phyloP scores from a whole-genome alignment of 768 basidiomycete species.

The Amanita thiersii region DNA sequence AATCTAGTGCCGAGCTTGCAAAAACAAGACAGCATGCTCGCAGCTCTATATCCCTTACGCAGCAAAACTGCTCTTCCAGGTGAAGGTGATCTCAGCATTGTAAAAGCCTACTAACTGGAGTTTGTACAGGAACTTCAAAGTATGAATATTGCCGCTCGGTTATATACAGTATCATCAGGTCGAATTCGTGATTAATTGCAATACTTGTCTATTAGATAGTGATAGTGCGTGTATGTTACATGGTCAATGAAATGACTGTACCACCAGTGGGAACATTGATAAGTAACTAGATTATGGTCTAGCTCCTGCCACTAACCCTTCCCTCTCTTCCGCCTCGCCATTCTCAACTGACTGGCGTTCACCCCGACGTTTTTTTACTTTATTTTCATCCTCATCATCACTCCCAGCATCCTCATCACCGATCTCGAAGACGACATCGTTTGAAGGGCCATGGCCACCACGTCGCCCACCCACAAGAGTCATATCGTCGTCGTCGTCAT shows the following conservation, averaged over 20 bases:
- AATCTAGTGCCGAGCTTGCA: slow-evolving; percentile 80
- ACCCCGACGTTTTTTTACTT: slow-evolving; percentile 11
- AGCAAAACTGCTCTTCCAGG: slow-evolving; percentile 94
- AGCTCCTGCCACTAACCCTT: slow-evolving; percentile 48
- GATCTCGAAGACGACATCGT: slow-evolving; percentile 82
- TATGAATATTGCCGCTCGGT: slow-evolving; percentile 88
- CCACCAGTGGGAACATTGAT: background rate
- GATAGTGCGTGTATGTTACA: slow-evolving; percentile 7
- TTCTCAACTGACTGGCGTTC: slow-evolving; percentile 40
- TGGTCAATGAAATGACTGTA: background rate
- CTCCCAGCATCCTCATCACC: slow-evolving; percentile 73
- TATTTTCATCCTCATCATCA: slow-evolving; percentile 8
- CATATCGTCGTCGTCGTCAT: slow-evolving; percentile 62
- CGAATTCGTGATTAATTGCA: slow-evolving; percentile 61
- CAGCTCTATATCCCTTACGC: slow-evolving; percentile 94
- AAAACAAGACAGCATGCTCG: slow-evolving; percentile 92
- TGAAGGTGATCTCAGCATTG: slow-evolving; percentile 21
- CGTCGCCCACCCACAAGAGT: slow-evolving; percentile 61
- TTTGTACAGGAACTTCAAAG: slow-evolving; percentile 75
- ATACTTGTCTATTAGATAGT: slow-evolving; percentile 6
- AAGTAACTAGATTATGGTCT: slow-evolving; percentile 20
- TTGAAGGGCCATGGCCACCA: slow-evolving; percentile 38
- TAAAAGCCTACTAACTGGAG: slow-evolving; percentile 1
- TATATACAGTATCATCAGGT: slow-evolving; percentile 83
- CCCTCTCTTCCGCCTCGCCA: slow-evolving; percentile 49